A percentile compares a stretch with the other conserved stretches of the same genome.
Evolutionary conservation across 345 rosid genomes (phyloP).

Genomic region (Raphanus raphanistrum): DNA sequence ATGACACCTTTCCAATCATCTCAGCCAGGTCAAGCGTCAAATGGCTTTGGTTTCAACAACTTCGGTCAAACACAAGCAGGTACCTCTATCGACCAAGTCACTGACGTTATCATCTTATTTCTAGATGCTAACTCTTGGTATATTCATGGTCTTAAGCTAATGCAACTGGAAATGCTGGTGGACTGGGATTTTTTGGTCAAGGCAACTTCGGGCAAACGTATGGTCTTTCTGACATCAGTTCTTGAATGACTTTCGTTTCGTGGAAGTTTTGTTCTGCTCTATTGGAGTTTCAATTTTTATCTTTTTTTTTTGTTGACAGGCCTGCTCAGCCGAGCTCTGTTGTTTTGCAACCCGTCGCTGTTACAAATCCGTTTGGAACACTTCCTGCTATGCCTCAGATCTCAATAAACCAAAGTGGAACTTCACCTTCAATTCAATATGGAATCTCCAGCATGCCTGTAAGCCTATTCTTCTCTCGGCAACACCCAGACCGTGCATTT

Average conservation of each 20-base stretch:
- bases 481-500: neutral
- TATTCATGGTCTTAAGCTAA: slow-evolving; percentile 42
- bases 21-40: slow-evolving; percentile 38
- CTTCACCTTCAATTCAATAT: slow-evolving; percentile 76
- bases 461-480: slow-evolving; percentile 30
- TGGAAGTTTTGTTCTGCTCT: neutral
- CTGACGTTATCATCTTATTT: slow-evolving; percentile 18
- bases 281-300: neutral
- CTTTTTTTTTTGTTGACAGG: slow-evolving; percentile 46
- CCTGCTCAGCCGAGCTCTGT: slow-evolving; percentile 54
- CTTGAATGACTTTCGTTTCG: slow-evolving; percentile 3
- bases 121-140: slow-evolving; percentile 15
- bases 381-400: slow-evolving; percentile 97
- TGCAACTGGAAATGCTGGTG: slow-evolving; percentile 51
- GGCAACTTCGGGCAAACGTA: slow-evolving; percentile 66
- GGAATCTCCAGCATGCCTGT: slow-evolving; percentile 96
- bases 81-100: slow-evolving; percentile 25
- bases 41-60: slow-evolving; percentile 36
- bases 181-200: slow-evolving; percentile 58
- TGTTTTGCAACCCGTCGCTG: slow-evolving; percentile 59
- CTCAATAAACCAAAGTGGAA: slow-evolving; percentile 81
- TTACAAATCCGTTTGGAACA: slow-evolving; percentile 86
- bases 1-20: slow-evolving; percentile 60
- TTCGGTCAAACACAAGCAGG: slow-evolving; percentile 47
- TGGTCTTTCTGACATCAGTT: slow-evolving; percentile 35